phyloP scores from a whole-genome alignment of 148 eudicot genomes.

The Rhododendron mucronatum region DNA sequence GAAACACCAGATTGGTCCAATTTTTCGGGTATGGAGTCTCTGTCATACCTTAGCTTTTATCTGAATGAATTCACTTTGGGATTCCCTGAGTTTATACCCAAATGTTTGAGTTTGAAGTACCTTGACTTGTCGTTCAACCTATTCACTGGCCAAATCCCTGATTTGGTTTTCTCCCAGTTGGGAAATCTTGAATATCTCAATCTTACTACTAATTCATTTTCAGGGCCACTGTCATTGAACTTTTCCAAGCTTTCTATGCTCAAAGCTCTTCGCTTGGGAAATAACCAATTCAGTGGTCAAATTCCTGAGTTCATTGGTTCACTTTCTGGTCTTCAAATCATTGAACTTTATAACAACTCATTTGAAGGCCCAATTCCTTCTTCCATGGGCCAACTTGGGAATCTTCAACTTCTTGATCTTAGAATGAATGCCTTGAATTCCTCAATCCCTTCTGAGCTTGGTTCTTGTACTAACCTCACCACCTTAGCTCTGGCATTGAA shows the following conservation, averaged over 20 bases:
- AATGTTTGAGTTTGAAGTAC: slow-evolving; percentile 39
- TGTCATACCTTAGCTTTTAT: slow-evolving; percentile 42
- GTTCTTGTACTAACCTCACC: slow-evolving; percentile 45
- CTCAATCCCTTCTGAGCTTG: slow-evolving; percentile 55
- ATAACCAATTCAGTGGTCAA: slow-evolving; percentile 33
- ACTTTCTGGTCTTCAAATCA: slow-evolving; percentile 23
- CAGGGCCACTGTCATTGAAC: slow-evolving; percentile 42
- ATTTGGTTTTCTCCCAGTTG: slow-evolving; percentile 35
- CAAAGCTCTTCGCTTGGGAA: slow-evolving; percentile 37
- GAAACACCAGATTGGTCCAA: slow-evolving; percentile 60
- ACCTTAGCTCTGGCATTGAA: slow-evolving; percentile 48
- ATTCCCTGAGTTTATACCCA: slow-evolving; percentile 51
- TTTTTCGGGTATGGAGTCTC: slow-evolving; percentile 36
- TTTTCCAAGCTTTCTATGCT: slow-evolving; percentile 44
- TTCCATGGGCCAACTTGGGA: slow-evolving; percentile 45
- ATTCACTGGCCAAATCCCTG: slow-evolving; percentile 51
- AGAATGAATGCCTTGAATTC: slow-evolving; percentile 36
- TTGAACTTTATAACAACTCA: slow-evolving; percentile 47
- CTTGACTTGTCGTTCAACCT: slow-evolving; percentile 61
- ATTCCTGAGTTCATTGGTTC: slow-evolving; percentile 27
- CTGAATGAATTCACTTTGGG: slow-evolving; percentile 35
- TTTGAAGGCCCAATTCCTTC: slow-evolving; percentile 48
- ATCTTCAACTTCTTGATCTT: slow-evolving; percentile 46
- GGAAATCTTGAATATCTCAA: slow-evolving; percentile 48
- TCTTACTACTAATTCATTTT: slow-evolving; percentile 40